phyloP scores from a whole-genome alignment of 257 asterid genomes.

The Thymus quinquecostatus region DNA sequence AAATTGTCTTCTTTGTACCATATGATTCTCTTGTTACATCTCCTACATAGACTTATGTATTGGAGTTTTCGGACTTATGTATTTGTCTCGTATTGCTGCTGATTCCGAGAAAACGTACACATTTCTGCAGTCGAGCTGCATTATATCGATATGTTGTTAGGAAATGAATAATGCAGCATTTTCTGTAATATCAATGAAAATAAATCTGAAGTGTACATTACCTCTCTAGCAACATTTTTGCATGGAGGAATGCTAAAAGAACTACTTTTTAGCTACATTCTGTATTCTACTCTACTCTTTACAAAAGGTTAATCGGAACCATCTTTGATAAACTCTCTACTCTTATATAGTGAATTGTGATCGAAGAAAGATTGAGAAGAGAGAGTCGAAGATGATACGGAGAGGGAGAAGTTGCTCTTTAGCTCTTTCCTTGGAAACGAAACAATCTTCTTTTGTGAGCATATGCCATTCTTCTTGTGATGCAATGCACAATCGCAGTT shows the following conservation, averaged over 20 bases:
- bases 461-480: conserved; percentile 18
- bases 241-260: not conserved
- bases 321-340: not conserved
- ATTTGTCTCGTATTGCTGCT: too few relatives aligned
- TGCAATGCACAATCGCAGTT: conserved; percentile 46
- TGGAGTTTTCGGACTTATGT: too few relatives aligned
- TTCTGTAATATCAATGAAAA: not conserved
- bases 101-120: too few relatives aligned
- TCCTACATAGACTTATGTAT: too few relatives aligned
- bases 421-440: conserved; percentile 32
- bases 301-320: too few relatives aligned
- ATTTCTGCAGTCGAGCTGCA: too few relatives aligned
- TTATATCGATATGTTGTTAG: not conserved
- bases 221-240: not conserved
- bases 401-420: not conserved
- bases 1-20: too few relatives aligned
- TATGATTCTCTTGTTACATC: too few relatives aligned
- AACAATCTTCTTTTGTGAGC: conserved; percentile 27
- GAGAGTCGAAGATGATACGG: not conserved
- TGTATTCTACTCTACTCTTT: too few relatives aligned
- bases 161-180: not conserved
- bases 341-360: conserved; percentile 9
- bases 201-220: not conserved
- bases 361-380: conserved; percentile 15
- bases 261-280: not conserved